phyloP scores from a whole-genome alignment of 2,329 filamentous ascomycete genomes.

The Fusarium kyushuense region DNA sequence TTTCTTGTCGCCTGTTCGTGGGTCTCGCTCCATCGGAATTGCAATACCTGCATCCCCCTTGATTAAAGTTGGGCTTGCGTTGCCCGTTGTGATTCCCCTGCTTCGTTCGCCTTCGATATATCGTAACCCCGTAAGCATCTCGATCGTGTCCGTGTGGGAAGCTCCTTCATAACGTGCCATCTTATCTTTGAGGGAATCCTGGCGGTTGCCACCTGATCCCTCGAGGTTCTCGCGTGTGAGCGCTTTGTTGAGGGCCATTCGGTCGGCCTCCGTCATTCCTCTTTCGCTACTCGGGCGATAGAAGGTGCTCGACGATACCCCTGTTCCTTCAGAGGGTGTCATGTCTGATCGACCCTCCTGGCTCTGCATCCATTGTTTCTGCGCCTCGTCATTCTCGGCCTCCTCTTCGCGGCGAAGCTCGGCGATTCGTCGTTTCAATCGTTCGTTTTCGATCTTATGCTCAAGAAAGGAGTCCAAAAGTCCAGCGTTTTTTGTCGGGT shows the following conservation, averaged over 20 bases:
- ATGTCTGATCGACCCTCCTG: slow-evolving; percentile 68
- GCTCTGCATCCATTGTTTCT: slow-evolving; percentile 70
- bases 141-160: slow-evolving; percentile 86
- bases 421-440: slow-evolving; percentile 83
- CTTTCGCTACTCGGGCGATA: slow-evolving; percentile 54
- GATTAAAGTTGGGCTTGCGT: slow-evolving; percentile 82
- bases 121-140: slow-evolving; percentile 89
- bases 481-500: slow-evolving; percentile 87
- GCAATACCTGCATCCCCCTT: slow-evolving; percentile 88
- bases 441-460: slow-evolving; percentile 96
- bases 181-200: slow-evolving; percentile 85
- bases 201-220: slow-evolving; percentile 72
- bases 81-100: slow-evolving; percentile 87
- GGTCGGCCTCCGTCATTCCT: slow-evolving; percentile 74
- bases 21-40: slow-evolving; percentile 83
- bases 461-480: slow-evolving; percentile 93
- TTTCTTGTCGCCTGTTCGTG: slow-evolving; percentile 80
- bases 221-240: slow-evolving; percentile 86
- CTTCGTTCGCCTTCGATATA: slow-evolving; percentile 92
- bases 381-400: slow-evolving; percentile 78
- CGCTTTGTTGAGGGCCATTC: slow-evolving; percentile 72
- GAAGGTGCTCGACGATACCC: slow-evolving; percentile 51
- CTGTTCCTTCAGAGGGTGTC: slow-evolving; percentile 62
- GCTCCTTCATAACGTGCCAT: slow-evolving; percentile 84
- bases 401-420: slow-evolving; percentile 88